phyloP scores from a whole-genome alignment of 1,284 basidiomycete genomes.

The Trichosporon inkin region DNA sequence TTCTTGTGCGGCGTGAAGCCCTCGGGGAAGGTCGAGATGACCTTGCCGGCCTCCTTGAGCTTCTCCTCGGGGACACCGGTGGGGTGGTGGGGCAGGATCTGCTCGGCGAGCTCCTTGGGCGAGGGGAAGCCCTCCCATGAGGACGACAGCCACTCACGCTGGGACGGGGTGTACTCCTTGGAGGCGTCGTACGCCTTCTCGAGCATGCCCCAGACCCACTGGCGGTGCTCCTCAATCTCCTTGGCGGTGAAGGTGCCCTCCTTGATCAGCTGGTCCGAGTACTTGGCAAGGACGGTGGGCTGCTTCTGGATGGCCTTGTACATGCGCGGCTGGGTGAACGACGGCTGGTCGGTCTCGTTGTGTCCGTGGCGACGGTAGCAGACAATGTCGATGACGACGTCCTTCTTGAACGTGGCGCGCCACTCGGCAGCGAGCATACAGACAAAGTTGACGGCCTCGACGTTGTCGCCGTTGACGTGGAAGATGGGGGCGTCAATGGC shows the following conservation, averaged over 20 bases:
- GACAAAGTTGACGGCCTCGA: conserved; percentile 96
- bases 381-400: conserved; percentile 97
- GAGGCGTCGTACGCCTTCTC: conserved; percentile 85
- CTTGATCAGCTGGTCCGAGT: conserved; percentile 83
- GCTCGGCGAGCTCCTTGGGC: conserved; percentile 89
- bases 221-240: conserved; percentile 97
- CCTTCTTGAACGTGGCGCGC: conserved; percentile 97
- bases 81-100: conserved; percentile 78
- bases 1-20: conserved; percentile 89
- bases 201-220: conserved; percentile 98
- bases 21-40: conserved; percentile 77
- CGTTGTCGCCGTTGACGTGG: conserved; percentile 99
- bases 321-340: conserved; percentile 98
- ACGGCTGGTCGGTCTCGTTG: conserved; percentile 99
- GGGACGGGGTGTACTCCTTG: conserved; percentile 90
- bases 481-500: conserved; percentile 98
- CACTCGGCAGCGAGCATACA: conserved; percentile 98
- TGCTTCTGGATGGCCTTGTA: conserved; percentile 96
- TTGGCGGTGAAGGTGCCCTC: conserved; percentile 92
- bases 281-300: conserved; percentile 84
- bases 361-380: conserved; percentile 99
- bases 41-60: conserved; percentile 81
- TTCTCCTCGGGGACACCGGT: conserved; percentile 76
- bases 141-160: conserved; percentile 94
- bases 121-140: conserved; percentile 99